These are phyloP conservation scores for Benincasa hispida DNA, from an alignment of 306 rosid genomes.

Conservation along the genomic window DNA sequence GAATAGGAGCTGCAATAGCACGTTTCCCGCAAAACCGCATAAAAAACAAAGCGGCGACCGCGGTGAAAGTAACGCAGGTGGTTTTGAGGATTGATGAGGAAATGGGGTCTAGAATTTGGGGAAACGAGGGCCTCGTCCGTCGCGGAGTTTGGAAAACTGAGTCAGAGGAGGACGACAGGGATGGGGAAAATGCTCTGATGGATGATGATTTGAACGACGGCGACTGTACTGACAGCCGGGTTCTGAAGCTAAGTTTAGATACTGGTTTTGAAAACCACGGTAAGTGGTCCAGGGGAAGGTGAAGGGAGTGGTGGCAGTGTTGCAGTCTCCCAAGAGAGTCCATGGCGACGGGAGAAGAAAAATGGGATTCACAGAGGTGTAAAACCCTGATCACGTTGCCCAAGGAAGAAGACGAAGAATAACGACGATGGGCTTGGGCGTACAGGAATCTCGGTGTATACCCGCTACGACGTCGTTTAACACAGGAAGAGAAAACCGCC, in stretches of 20 bases:
- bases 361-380: neutral
- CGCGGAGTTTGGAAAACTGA: constrained; percentile 8
- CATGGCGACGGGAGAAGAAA: constrained; percentile 24
- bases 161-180: constrained; percentile 4
- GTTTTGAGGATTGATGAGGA: constrained; percentile 29
- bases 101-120: constrained; percentile 29
- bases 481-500: neutral
- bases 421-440: neutral
- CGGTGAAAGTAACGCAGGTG: constrained; percentile 26
- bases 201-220: constrained; percentile 16
- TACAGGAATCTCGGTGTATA: neutral
- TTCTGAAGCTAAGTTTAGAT: constrained; percentile 20
- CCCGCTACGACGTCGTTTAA: constrained; percentile 6
- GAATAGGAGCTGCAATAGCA: constrained; percentile 32
- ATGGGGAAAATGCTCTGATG: constrained; percentile 23
- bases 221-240: constrained; percentile 12
- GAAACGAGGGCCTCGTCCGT: constrained; percentile 20
- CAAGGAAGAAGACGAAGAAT: neutral
- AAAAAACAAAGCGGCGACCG: constrained; percentile 45
- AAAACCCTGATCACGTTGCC: constrained; percentile 8
- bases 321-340: constrained; percentile 31
- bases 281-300: constrained; percentile 11
- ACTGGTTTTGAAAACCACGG: constrained; percentile 21
- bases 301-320: constrained; percentile 30
- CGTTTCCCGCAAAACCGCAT: constrained; percentile 28